Evolutionary conservation across 2,329 filamentous ascomycete genomes (phyloP).

Genomic region (Westerdykella ornata): DNA sequence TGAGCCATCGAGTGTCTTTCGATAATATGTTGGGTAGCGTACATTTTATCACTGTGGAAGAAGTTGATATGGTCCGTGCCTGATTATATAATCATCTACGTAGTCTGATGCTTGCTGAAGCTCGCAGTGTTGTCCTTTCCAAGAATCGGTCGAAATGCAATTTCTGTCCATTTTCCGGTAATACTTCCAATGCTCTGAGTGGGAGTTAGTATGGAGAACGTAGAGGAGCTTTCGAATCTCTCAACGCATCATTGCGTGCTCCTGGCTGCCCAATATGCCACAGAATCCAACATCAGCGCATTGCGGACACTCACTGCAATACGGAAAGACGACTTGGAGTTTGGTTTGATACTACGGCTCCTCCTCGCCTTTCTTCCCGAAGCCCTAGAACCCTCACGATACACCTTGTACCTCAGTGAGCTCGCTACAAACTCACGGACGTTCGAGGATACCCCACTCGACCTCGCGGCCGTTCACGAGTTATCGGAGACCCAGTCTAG

Average conservation of each 20-base stretch:
- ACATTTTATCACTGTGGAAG: too few relatives aligned
- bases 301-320: slow-evolving; percentile 55
- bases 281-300: slow-evolving; percentile 57
- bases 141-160: too few relatives aligned
- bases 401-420: slow-evolving; percentile 55
- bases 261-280: slow-evolving; percentile 64
- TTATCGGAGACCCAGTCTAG: slow-evolving; percentile 58
- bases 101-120: too few relatives aligned
- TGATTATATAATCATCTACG: too few relatives aligned
- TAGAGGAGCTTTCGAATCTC: slow-evolving; percentile 37
- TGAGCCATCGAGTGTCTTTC: too few relatives aligned
- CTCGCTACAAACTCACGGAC: slow-evolving; percentile 48
- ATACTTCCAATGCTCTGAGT: too few relatives aligned
- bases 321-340: slow-evolving; percentile 53
- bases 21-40: too few relatives aligned
- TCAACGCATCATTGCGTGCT: slow-evolving; percentile 64
- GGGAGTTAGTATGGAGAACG: slow-evolving; percentile 16
- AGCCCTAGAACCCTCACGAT: slow-evolving; percentile 55
- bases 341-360: slow-evolving; percentile 62
- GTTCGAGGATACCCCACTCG: slow-evolving; percentile 42
- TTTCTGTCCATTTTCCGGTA: too few relatives aligned
- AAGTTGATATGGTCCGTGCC: too few relatives aligned
- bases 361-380: slow-evolving; percentile 73
- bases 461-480: slow-evolving; percentile 51
- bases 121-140: too few relatives aligned